Conservation (phyloP, 805 yeast genomes). For the Yarrowia sp. region DNA sequence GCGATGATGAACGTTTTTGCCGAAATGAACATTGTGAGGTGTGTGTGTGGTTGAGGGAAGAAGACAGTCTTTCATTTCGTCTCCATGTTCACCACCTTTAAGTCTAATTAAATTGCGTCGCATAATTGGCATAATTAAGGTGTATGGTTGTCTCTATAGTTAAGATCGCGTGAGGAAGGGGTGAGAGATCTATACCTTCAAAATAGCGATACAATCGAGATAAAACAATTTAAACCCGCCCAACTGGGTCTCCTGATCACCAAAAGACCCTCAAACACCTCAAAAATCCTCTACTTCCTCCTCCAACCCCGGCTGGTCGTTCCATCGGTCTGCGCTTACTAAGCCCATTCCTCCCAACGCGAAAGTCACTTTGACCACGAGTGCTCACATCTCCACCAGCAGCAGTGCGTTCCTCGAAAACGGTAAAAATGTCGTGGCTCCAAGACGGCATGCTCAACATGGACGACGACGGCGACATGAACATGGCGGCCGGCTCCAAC, state of each 20-base stretch:
- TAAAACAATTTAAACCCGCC: no score
- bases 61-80: no score
- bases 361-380: slow-evolving; percentile 28
- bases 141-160: neutral
- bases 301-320: no score
- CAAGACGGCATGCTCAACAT: slow-evolving; percentile 38
- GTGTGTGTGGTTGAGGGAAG: neutral
- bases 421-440: slow-evolving; percentile 38
- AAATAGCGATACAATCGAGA: no score
- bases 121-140: slow-evolving; percentile 4
- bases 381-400: slow-evolving; percentile 1
- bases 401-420: neutral
- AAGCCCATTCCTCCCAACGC: slow-evolving; percentile 19
- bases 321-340: no score
- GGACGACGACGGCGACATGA: slow-evolving; percentile 38
- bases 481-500: slow-evolving; percentile 24
- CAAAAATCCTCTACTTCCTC: no score
- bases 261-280: no score
- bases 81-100: no score
- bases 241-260: no score
- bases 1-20: slow-evolving; percentile 44
- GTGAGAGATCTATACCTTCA: no score
- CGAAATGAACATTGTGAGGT: slow-evolving; percentile 42
- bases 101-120: neutral
- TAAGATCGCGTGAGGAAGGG: neutral